Evolutionary conservation across 202 grass and related monocot species (phyloP).

Genomic region (Setaria italica): DNA sequence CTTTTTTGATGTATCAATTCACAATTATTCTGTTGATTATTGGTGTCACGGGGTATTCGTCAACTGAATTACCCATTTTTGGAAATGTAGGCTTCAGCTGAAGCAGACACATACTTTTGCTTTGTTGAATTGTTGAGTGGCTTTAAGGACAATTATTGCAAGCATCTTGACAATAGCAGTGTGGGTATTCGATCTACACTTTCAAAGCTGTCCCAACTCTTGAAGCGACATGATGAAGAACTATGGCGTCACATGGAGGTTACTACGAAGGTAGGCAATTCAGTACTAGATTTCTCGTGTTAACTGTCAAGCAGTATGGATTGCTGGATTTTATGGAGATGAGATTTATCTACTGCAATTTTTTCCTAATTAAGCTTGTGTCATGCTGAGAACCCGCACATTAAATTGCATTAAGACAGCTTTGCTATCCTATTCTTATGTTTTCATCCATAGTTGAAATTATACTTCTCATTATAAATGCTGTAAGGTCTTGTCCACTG

Average conservation of each 20-base stretch:
- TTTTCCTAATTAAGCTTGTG: background rate
- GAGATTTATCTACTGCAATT: background rate
- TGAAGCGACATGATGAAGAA: slow-evolving; percentile 94
- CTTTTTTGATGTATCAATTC: slow-evolving; percentile 13
- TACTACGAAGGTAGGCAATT: slow-evolving; percentile 67
- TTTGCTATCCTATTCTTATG: slow-evolving; percentile 37
- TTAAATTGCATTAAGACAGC: background rate
- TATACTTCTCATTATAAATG: background rate
- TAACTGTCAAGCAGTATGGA: background rate
- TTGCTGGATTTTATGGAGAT: background rate
- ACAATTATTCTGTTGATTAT: slow-evolving; percentile 22
- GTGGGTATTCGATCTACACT: slow-evolving; percentile 81
- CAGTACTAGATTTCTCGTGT: slow-evolving; percentile 10
- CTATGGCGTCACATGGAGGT: slow-evolving; percentile 93
- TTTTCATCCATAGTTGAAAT: slow-evolving; percentile 31
- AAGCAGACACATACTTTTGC: slow-evolving; percentile 91
- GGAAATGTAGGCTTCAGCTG: slow-evolving; percentile 63
- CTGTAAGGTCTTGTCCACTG: background rate
- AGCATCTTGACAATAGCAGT: slow-evolving; percentile 86
- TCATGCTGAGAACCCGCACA: slow-evolving; percentile 12
- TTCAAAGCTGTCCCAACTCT: slow-evolving; percentile 73
- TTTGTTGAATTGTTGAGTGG: slow-evolving; percentile 84
- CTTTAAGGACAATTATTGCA: slow-evolving; percentile 88
- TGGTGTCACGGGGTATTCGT: slow-evolving; percentile 35
- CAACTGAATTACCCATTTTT: background rate